Conservation (phyloP, 371 early-diverging fungal species). For the Mortierella sp. region DNA sequence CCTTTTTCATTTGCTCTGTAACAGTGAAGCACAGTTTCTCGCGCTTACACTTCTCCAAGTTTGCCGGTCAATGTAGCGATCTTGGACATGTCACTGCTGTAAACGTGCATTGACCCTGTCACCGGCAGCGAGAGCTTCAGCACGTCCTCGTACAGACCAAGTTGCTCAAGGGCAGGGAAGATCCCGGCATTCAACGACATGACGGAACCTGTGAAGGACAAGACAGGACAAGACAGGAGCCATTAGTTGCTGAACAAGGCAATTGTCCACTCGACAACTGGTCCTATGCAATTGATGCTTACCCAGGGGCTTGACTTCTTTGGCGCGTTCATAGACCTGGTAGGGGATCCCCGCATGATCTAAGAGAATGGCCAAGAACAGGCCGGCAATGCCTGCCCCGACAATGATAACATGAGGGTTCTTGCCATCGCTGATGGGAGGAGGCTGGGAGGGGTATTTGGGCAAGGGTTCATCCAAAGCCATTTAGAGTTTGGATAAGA, state of each 20-base stretch:
- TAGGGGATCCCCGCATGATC: not conserved
- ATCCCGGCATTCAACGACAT: constrained; percentile 17
- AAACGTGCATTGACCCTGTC: not conserved
- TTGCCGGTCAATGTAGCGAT: not conserved
- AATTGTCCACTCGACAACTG: not conserved
- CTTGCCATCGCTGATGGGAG: not conserved
- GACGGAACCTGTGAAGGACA: not conserved
- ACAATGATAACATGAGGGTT: not conserved
- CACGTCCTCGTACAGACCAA: constrained; percentile 4
- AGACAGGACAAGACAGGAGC: not conserved
- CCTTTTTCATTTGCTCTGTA: not conserved
- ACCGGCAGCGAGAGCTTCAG: not conserved
- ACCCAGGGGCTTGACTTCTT: not conserved
- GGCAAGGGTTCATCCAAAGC: not conserved
- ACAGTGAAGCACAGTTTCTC: too few species aligned
- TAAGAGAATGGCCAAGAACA: not conserved
- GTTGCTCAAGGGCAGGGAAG: constrained; percentile 10
- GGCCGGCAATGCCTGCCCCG: not conserved
- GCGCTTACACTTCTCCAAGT: too few species aligned
- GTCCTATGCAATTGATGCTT: not conserved
- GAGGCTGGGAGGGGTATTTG: not conserved
- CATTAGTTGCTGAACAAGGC: not conserved
- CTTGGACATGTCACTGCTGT: not conserved
- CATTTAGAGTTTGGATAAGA: too few species aligned
- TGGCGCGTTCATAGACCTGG: not conserved